Evolutionary conservation across 768 basidiomycete genomes (phyloP), one percentile per base, ranked within the genome.

Genomic region (Xanthoconium purpureum): DNA sequence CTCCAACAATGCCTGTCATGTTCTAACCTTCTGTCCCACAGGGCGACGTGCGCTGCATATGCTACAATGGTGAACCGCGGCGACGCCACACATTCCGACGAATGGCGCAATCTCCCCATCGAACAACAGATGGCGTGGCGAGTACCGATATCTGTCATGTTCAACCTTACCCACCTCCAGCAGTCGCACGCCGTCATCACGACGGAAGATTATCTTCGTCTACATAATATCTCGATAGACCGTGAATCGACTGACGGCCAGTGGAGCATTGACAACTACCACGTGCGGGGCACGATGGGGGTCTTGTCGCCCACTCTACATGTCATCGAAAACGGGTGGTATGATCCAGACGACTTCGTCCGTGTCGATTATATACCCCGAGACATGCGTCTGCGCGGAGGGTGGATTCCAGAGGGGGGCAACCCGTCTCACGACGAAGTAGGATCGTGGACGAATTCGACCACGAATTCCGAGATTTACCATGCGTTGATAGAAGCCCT

Each of bases 11-110:
- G n/a, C 10, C 39, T 32, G 20, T 32, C 29, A 7, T 45, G 2
- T 43, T 17, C 47, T 50, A 32, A 58, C 10, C 30, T 24, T 33
- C 18, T 20, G 3, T 29, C 50, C 24, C 12, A 32, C 45, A 75
- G 74, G 17, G 36, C 50, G 12, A 74, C 73, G 5, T 78, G 77
- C 55, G 69, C 75, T 17, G 70, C 76, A 2, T 78, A 71, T 58
- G 72, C 71, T 5, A 67, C 67, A 6, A 78, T 78, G 77, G 78
- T 80, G 44, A 80, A 79, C 47, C 73, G 79, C 32, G 72, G 74
- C 2, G 76, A 80, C 33, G 78, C 72, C 6, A 60, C 71, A 11
- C 66, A 72, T 44, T 66, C 58, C 28, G 68, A 74, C 32, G 74
- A 79, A 52, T 80, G 79, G 78, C 65, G 72, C 8, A 15, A 59